These are phyloP conservation scores for Wickerhamomyces canadensis DNA, from an alignment of 805 yeast species.

Conservation along the genomic window DNA sequence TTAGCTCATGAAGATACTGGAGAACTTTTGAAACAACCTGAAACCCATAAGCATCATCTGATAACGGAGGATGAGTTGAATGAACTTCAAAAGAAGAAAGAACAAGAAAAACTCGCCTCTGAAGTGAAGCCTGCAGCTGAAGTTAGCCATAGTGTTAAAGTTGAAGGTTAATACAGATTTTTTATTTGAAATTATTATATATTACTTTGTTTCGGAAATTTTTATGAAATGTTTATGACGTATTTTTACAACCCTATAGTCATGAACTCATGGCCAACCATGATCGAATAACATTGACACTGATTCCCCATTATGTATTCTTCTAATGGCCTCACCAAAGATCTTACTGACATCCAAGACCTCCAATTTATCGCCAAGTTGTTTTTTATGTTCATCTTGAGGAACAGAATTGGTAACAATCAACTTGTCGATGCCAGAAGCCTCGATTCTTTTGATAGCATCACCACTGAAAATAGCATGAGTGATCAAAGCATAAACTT, in stretches of 20 bases:
- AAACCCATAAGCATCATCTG: slow-evolving; percentile 59
- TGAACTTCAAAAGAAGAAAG: slow-evolving; percentile 32
- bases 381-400: slow-evolving; percentile 53
- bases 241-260: not conserved
- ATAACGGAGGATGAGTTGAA: slow-evolving; percentile 60
- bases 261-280: slow-evolving; percentile 33
- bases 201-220: not conserved
- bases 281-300: slow-evolving; percentile 91
- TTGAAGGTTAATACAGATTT: slow-evolving; percentile 10
- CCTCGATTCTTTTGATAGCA: slow-evolving; percentile 66
- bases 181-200: not conserved
- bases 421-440: slow-evolving; percentile 71
- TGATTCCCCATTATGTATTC: slow-evolving; percentile 96
- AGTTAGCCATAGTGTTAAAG: slow-evolving; percentile 8
- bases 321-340: slow-evolving; percentile 90
- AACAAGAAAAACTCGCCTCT: slow-evolving; percentile 24
- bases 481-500: slow-evolving; percentile 82
- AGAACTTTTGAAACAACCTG: slow-evolving; percentile 21
- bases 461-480: slow-evolving; percentile 94
- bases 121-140: slow-evolving; percentile 18
- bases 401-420: slow-evolving; percentile 92
- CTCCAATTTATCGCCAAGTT: slow-evolving; percentile 58
- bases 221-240: not conserved
- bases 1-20: slow-evolving; percentile 20
- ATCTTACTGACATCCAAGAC: slow-evolving; percentile 84